A percentile compares a stretch with the other conserved stretches of the same genome.
Conservation (phyloP, 495 filamentous ascomycete species). For the Aspergillus diversus region DNA sequence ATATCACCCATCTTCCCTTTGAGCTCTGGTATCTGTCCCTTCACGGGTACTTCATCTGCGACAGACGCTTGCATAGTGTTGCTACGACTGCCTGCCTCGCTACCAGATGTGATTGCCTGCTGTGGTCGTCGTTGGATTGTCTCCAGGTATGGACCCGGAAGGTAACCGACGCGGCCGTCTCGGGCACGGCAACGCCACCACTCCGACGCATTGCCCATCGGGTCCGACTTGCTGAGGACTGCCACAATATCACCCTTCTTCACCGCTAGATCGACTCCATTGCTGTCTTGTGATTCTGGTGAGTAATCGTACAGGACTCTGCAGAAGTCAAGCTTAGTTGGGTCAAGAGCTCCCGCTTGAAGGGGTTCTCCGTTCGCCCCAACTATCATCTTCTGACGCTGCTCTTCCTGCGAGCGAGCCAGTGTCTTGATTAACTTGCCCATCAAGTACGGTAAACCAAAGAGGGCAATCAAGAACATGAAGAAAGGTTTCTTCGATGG, state of each 20-base stretch:
- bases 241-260: slow-evolving; percentile 96
- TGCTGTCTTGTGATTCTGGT: slow-evolving; percentile 65
- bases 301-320: slow-evolving; percentile 92
- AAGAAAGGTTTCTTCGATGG: slow-evolving; percentile 93
- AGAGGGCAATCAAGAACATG: slow-evolving; percentile 92
- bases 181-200: slow-evolving; percentile 98
- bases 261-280: slow-evolving; percentile 84
- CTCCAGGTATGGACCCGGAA: slow-evolving; percentile 89
- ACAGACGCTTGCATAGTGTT: slow-evolving; percentile 61
- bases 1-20: slow-evolving; percentile 63
- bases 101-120: slow-evolving; percentile 53
- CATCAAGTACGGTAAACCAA: slow-evolving; percentile 95
- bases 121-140: slow-evolving; percentile 71
- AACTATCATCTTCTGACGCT: slow-evolving; percentile 54
- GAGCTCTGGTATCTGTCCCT: slow-evolving; percentile 44
- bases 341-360: slow-evolving; percentile 63
- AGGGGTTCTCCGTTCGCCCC: slow-evolving; percentile 54
- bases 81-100: slow-evolving; percentile 53
- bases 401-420: slow-evolving; percentile 77
- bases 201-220: slow-evolving; percentile 86
- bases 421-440: slow-evolving; percentile 86
- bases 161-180: slow-evolving; percentile 87
- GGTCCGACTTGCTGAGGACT: slow-evolving; percentile 90
- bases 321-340: slow-evolving; percentile 91
- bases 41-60: slow-evolving; percentile 28